phyloP scores from a whole-genome alignment of 2,329 filamentous ascomycete species.

The Fonsecaea erecta region DNA sequence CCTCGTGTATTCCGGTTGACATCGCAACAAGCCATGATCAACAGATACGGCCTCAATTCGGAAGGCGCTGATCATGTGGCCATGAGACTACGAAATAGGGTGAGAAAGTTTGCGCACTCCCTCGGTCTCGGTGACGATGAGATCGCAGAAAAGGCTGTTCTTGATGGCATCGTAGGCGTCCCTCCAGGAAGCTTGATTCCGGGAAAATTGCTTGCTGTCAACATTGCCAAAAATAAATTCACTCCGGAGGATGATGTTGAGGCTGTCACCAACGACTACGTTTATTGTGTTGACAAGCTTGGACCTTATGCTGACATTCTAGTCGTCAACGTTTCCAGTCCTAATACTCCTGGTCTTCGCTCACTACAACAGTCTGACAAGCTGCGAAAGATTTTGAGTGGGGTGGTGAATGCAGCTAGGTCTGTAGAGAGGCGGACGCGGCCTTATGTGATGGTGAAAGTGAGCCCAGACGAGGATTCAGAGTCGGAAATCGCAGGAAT shows the following conservation, averaged over 20 bases:
- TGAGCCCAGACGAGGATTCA: conserved; percentile 91
- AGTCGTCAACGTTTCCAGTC: conserved; percentile 97
- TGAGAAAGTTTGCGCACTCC: conserved; percentile 74
- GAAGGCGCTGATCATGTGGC: conserved; percentile 87
- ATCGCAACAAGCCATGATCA: conserved; percentile 84
- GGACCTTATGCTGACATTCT: conserved; percentile 90
- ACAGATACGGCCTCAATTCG: conserved; percentile 94
- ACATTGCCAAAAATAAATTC: conserved; percentile 95
- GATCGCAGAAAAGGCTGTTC: conserved; percentile 69
- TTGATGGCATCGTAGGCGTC: conserved; percentile 76
- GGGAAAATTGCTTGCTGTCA: conserved; percentile 82
- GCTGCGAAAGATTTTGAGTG: conserved; percentile 76
- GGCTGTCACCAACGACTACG: conserved; percentile 78
- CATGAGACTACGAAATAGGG: conserved; percentile 73
- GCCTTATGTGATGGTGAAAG: conserved; percentile 94
- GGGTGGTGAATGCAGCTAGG: conserved; percentile 79
- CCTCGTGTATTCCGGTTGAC: conserved; percentile 88
- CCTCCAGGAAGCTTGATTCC: conserved; percentile 78
- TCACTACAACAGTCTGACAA: conserved; percentile 85
- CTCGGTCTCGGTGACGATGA: conserved; percentile 68
- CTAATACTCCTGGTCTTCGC: conserved; percentile 90
- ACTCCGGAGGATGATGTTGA: conserved; percentile 84
- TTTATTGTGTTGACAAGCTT: conserved; percentile 82
- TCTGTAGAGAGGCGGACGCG: conserved; percentile 70
- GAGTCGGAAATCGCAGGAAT: conserved; percentile 85